Base-by-base conservation (phyloP, 78 protist genomes). In the Dictyostelium brefeldianum region DNA sequence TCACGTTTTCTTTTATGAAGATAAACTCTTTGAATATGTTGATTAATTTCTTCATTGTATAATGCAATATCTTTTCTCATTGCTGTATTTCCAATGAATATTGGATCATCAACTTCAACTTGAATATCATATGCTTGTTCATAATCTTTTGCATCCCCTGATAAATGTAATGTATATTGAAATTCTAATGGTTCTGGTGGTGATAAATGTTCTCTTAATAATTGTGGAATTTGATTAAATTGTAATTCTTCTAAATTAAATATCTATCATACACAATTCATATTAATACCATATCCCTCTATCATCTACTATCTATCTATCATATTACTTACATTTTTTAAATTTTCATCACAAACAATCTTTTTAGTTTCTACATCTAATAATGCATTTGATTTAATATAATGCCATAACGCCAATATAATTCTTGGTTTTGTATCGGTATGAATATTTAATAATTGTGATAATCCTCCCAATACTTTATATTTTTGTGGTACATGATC, bases 111-210 rank as follows among this genome's bases (percentile, higher is more conserved):
- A 7, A 87, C 84, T 51, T 87, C 93, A 22, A 87, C 93, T 47
- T 74, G 78, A 31, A 87, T 77, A 62, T 87, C 93, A 48, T 77
- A 87, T 22, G 93, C 93, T 29, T 87, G 83, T 64, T 87, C 93
- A 77, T 31, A 87, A 47, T 87, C 93, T 77, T 71, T 54, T 47
- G 84, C 74, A 87, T 87, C 93, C 0, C 93, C 93, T 25, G 81
- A 53, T 27, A 87, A 65, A 43, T 65, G 65, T 5, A 87, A 27
- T 29, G 81, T 80, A 43, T 87, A 87, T 20, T 59, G 78, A 65
- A 87, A 87, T 78, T 87, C 93, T 27, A 87, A 87, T 77, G 93
- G 93, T 31, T 87, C 93, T 4, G 93, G 74, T 64, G 93, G 75
- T 77, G 78, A 70, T 27, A 87, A 65, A 64, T 87, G 93, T 36